Evolutionary conservation across 805 yeast species (phyloP).

Genomic region (Blastobotrys peoriensis): DNA sequence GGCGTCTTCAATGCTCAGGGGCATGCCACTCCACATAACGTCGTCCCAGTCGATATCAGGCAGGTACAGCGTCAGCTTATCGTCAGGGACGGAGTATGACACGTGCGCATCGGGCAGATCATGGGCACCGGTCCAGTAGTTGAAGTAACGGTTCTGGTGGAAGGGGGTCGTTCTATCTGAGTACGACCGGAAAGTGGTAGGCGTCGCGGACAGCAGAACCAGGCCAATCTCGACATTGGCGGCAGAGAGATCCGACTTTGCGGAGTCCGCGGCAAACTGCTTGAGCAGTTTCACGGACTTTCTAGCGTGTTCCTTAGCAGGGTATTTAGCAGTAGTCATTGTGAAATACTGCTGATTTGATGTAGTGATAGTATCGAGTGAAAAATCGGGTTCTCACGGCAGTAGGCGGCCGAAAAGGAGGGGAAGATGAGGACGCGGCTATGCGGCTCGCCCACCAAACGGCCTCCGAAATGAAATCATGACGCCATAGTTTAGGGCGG

Average conservation of each 20-base stretch:
- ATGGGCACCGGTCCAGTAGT: constrained; percentile 69
- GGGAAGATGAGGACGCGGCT: too few species aligned
- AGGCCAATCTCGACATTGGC: constrained; percentile 43
- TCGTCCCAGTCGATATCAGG: constrained; percentile 85
- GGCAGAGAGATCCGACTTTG: constrained; percentile 22
- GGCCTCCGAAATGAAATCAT: too few species aligned
- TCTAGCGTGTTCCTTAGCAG: constrained; percentile 71
- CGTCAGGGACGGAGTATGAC: constrained; percentile 47
- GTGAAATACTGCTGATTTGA: too few species aligned
- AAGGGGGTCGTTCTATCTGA: constrained; percentile 74
- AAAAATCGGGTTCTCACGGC: too few species aligned
- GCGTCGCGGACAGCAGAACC: constrained; percentile 35
- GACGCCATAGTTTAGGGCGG: too few species aligned
- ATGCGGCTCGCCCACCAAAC: too few species aligned
- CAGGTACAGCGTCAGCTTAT: constrained; percentile 62
- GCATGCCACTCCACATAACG: constrained; percentile 95
- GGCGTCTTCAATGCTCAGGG: constrained; percentile 64
- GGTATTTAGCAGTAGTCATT: constrained; percentile 47
- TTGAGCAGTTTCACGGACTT: constrained; percentile 24
- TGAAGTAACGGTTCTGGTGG: constrained; percentile 89
- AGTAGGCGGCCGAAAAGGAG: too few species aligned
- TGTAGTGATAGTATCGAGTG: too few species aligned
- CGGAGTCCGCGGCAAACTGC: constrained; percentile 30
- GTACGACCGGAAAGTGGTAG: constrained; percentile 52
- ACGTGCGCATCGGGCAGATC: constrained; percentile 73